A percentile compares a stretch with the other conserved stretches of the same genome.
Conservation (phyloP, 805 yeast genomes). For the Schwanniomyces vanrijiae region DNA sequence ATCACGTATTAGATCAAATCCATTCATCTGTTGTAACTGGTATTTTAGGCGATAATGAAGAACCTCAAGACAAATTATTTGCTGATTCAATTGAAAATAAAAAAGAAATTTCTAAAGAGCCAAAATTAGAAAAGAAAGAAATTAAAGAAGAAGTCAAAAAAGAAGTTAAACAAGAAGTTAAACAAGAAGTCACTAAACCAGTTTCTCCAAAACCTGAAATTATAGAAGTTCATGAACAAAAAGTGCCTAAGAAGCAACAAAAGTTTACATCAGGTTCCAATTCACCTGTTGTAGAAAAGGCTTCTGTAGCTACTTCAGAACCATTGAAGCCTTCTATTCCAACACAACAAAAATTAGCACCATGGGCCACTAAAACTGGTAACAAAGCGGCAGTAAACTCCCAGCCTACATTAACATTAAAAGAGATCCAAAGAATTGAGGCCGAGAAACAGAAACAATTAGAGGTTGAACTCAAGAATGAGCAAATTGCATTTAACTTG, state of each 20-base stretch:
- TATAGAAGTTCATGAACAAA: not conserved
- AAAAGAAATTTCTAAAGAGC: not conserved
- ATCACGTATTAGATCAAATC: conserved; percentile 35
- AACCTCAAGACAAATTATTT: not conserved
- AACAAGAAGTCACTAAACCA: not conserved
- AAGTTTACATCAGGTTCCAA: not conserved
- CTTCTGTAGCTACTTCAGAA: conserved; percentile 9
- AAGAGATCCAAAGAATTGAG: conserved; percentile 53
- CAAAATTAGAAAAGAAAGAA: not conserved
- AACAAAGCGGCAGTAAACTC: conserved; percentile 9
- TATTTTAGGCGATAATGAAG: conserved; percentile 32
- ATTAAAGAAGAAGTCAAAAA: not conserved
- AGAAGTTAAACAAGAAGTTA: not conserved
- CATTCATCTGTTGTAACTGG: conserved; percentile 42
- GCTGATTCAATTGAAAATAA: not conserved
- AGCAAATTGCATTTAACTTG: conserved; percentile 25
- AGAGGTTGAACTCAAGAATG: conserved; percentile 31
- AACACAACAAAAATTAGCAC: conserved; percentile 37
- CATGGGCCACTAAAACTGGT: conserved; percentile 51
- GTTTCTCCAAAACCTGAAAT: not conserved
- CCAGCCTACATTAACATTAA: conserved; percentile 45
- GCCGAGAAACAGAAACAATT: conserved; percentile 44
- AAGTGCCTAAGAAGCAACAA: not conserved
- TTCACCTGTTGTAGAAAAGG: not conserved
- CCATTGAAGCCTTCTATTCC: conserved; percentile 15